Evolutionary conservation across 768 basidiomycete species (phyloP), one percentile per base, ranked within the genome.

Genomic region (Candolleomyces efflorescens): DNA sequence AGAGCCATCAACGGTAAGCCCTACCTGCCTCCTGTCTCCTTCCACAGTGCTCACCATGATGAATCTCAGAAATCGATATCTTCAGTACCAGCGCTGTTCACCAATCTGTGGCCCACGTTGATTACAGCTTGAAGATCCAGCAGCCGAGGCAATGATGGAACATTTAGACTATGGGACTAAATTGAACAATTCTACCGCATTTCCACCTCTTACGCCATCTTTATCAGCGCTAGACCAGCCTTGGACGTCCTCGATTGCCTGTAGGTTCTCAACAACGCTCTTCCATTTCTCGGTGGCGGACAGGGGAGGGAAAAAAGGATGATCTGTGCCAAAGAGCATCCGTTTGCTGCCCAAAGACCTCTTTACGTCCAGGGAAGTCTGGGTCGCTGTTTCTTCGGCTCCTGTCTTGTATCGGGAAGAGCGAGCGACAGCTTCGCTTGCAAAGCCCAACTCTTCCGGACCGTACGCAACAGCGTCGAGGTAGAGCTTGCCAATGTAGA

Each of bases 111-210:
- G 92, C 85, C 63, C 94, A 97, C 67, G 87, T 98, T 60, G 97
- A 98, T 70, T 99, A 95, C 71, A 97, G 94, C 66, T 79, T 99
- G 65, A 98, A 98, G 82, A 88, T 98, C 60, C 94, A 95, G 72
- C 49, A 81, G 80, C 63, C 81, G 45, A n/a, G 22, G 23, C 50
- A 7, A 4, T 10, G 5, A 45, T 47, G 44, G 11, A 32, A 32
- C 7, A 11, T 24, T 26, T 44, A 44, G 22, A 45, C 6, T 10
- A 47, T 27, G 43, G 20, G 9, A 12, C 32, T 57, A 89, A 65
- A 62, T 80, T 76, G 67, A 94, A 93, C 59, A 95, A 69, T 59
- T 75, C 73, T 26, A 92, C 63, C 5, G 92, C 93, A 64, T 94
- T 94, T 38, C 73, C 73, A 10, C 90, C 91, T 47, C 81, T 75